Conservation (phyloP, 2,329 filamentous ascomycete species). For the Clarireedia monteithiana region DNA sequence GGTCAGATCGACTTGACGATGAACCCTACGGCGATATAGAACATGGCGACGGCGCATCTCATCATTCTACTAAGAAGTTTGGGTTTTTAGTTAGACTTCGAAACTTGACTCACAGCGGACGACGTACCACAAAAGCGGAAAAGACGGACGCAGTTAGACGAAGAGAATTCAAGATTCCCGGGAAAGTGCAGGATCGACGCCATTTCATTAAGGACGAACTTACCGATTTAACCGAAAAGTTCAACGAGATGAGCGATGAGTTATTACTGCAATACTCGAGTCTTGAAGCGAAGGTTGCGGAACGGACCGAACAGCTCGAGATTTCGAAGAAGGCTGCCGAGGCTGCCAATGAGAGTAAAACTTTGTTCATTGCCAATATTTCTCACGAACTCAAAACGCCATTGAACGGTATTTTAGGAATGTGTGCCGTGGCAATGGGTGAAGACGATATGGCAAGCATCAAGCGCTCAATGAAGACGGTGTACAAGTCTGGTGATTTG, state of each 20-base stretch:
- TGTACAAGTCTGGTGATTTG: slow-evolving; percentile 83
- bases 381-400: slow-evolving; percentile 51
- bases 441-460: slow-evolving; percentile 73
- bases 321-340: slow-evolving; percentile 87
- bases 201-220: slow-evolving; percentile 76
- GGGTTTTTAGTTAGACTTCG: slow-evolving; percentile 25
- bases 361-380: slow-evolving; percentile 94
- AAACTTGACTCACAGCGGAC: slow-evolving; percentile 18
- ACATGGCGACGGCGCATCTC: slow-evolving; percentile 19
- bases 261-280: slow-evolving; percentile 77
- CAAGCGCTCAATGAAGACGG: slow-evolving; percentile 75
- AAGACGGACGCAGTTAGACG: slow-evolving; percentile 35
- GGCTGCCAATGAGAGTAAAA: slow-evolving; percentile 95
- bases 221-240: slow-evolving; percentile 47
- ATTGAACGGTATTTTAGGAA: slow-evolving; percentile 89
- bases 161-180: slow-evolving; percentile 69
- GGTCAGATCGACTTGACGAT: slow-evolving; percentile 19
- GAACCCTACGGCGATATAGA: slow-evolving; percentile 16
- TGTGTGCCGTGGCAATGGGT: slow-evolving; percentile 89
- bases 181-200: slow-evolving; percentile 67
- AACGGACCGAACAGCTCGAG: slow-evolving; percentile 77
- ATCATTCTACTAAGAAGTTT: slow-evolving; percentile 24
- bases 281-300: slow-evolving; percentile 75
- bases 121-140: slow-evolving; percentile 22
- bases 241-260: slow-evolving; percentile 11